Conservation (phyloP, 306 rosid genomes). For the Cucurbita maxima region DNA sequence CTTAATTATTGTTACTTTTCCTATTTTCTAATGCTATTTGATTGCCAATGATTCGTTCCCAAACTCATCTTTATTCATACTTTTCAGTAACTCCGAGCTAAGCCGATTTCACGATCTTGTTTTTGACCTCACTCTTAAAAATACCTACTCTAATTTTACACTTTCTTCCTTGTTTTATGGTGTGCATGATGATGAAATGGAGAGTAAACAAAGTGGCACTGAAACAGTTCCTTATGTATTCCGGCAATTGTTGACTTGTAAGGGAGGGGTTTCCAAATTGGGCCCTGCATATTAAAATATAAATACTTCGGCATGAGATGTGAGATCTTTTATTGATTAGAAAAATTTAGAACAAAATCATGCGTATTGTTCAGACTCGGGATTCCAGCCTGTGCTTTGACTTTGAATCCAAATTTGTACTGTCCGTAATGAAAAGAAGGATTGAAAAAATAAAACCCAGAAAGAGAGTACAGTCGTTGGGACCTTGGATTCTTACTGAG, state of each 20-base stretch:
- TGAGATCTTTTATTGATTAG: neutral
- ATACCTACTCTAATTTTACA: too few species aligned
- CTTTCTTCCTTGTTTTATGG: too few species aligned
- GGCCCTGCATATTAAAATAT: neutral
- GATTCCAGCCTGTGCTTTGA: neutral
- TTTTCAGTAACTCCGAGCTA: neutral
- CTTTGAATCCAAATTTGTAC: conserved; percentile 14
- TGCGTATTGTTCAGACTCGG: conserved; percentile 16
- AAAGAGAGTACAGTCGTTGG: conserved; percentile 11
- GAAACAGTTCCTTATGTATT: neutral
- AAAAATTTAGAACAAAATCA: conserved; percentile 2
- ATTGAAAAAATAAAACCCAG: conserved; percentile 9
- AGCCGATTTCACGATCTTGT: too few species aligned
- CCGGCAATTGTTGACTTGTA: neutral
- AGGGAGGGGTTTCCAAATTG: neutral
- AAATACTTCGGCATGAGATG: neutral
- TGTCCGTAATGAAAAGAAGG: conserved; percentile 5
- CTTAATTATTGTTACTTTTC: neutral
- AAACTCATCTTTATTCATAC: neutral
- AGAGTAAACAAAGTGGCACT: too few species aligned
- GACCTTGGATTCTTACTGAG: conserved; percentile 62
- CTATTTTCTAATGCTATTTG: neutral
- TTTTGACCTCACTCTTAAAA: too few species aligned
- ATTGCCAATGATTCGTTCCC: neutral
- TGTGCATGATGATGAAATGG: too few species aligned